A percentile compares a stretch with the other conserved stretches of the same genome.
These are phyloP conservation scores for Thamnidium elegans DNA, from an alignment of 192 early-diverging fungal species.

Conservation along the genomic window DNA sequence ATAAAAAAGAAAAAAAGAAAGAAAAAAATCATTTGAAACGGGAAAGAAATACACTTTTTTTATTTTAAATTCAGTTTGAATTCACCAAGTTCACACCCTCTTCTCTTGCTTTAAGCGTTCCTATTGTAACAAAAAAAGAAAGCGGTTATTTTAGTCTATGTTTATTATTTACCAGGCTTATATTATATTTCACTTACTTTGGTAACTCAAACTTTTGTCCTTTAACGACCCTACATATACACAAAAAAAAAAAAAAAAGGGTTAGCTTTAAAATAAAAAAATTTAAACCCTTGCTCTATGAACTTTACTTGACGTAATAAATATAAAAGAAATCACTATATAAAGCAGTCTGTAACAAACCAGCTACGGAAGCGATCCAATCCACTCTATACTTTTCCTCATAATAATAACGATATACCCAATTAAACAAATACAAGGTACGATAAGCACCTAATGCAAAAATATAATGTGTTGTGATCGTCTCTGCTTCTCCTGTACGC, in stretches of 20 bases:
- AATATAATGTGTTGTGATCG: constrained; percentile 98
- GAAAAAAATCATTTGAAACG: not conserved
- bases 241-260: not conserved
- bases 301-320: constrained; percentile 75
- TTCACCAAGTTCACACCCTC: not conserved
- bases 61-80: constrained; percentile 7
- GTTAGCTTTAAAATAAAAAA: not conserved
- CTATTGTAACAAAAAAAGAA: not conserved
- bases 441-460: constrained; percentile 96
- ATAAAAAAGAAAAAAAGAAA: not conserved
- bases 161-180: not conserved
- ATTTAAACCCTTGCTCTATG: not conserved
- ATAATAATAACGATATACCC: constrained; percentile 82
- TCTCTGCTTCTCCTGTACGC: constrained; percentile 97
- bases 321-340: constrained; percentile 99
- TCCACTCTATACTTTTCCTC: constrained; percentile 41
- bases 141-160: not conserved
- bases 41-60: not conserved
- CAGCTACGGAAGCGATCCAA: constrained; percentile 85
- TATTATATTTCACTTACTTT: constrained; percentile 31
- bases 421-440: constrained; percentile 85
- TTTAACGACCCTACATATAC: constrained; percentile 55
- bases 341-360: constrained; percentile 89
- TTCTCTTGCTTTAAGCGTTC: not conserved
- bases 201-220: constrained; percentile 72